Conservation (phyloP, 208 protist species). For the Phytomonas serpens region DNA sequence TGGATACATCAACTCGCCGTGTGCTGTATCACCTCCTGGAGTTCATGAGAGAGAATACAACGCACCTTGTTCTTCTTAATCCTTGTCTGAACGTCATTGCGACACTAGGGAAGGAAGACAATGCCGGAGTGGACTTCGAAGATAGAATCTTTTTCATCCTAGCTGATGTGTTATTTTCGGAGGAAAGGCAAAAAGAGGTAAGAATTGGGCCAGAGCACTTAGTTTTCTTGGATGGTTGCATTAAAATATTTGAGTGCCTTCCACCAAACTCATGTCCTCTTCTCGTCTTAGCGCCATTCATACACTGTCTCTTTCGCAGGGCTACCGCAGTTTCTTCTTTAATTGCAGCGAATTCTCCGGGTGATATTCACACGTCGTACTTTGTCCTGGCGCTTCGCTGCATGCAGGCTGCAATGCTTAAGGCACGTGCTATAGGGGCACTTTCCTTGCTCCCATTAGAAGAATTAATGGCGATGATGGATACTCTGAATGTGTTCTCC, state of each 20-base stretch:
- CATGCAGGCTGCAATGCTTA: background rate
- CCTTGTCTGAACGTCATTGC: conserved; percentile 9
- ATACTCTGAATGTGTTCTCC: background rate
- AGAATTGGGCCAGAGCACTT: background rate
- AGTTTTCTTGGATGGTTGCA: background rate
- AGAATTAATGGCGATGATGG: background rate
- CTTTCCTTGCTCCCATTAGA: background rate
- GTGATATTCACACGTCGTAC: background rate
- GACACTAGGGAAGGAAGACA: background rate
- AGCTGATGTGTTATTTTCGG: background rate
- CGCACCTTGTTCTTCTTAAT: conserved; percentile 16
- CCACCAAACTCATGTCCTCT: conserved; percentile 1
- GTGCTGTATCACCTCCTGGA: conserved; percentile 19
- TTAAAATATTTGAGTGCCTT: background rate
- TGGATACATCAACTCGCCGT: conserved; percentile 11
- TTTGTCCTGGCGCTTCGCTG: conserved; percentile 6
- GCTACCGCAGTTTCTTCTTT: background rate
- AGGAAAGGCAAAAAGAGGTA: background rate
- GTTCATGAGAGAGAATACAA: conserved; percentile 20
- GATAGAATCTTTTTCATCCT: background rate
- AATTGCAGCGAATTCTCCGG: conserved; percentile 3
- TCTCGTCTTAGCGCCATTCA: background rate
- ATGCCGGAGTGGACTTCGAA: background rate
- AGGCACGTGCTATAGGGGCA: background rate
- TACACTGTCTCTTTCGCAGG: conserved; percentile 1